These are phyloP conservation scores for Trifolium pratense DNA, from an alignment of 306 rosid genomes.

Conservation along the genomic window DNA sequence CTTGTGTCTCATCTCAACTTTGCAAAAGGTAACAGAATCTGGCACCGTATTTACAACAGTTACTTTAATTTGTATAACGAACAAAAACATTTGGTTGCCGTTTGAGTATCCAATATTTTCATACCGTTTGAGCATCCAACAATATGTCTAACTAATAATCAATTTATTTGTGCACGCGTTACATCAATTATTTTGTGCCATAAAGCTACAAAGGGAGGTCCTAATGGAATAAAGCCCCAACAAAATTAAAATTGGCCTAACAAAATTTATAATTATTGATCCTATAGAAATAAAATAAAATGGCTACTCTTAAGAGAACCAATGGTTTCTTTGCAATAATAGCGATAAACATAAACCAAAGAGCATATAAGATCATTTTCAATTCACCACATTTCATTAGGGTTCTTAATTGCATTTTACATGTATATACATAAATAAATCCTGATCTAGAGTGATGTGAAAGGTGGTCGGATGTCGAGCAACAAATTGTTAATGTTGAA, in stretches of 20 bases:
- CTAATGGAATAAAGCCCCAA: not conserved
- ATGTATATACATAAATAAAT: not conserved
- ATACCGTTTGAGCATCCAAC: conserved; percentile 17
- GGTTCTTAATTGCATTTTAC: not conserved
- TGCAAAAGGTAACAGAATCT: conserved; percentile 14
- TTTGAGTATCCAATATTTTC: conserved; percentile 25
- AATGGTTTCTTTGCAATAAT: no score
- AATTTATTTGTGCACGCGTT: conserved; percentile 3
- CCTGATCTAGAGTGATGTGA: no score
- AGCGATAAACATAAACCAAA: no score
- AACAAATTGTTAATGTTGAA: no score
- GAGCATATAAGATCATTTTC: no score
- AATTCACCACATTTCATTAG: not conserved
- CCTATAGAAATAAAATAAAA: not conserved
- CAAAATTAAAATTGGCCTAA: not conserved
- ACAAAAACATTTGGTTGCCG: not conserved
- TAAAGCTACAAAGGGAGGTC: not conserved
- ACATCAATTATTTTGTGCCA: conserved; percentile 12
- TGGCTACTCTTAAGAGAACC: not conserved
- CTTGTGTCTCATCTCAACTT: conserved; percentile 15
- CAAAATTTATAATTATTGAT: not conserved
- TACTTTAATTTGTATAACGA: conserved; percentile 1
- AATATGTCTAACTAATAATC: not conserved
- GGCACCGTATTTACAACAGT: not conserved
- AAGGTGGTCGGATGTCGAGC: no score